These are phyloP conservation scores for Daedaleopsis sinensis DNA, from an alignment of 768 basidiomycete species.

Conservation along the genomic window DNA sequence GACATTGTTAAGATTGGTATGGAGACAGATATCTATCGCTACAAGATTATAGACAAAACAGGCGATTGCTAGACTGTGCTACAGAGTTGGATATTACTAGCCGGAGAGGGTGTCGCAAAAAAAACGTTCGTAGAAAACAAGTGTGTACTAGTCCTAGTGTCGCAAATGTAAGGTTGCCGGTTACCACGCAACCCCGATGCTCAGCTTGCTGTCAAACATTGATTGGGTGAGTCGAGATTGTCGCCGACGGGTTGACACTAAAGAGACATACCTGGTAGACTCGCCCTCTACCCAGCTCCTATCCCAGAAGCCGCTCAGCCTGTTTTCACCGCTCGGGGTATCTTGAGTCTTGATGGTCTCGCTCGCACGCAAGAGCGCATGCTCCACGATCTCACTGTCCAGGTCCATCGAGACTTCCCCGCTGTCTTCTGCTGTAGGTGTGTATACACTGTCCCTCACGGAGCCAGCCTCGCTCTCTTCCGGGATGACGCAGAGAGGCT, in stretches of 20 bases:
- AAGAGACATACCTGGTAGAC: constrained; percentile 13
- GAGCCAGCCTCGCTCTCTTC: constrained; percentile 30
- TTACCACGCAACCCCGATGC: constrained; percentile 17
- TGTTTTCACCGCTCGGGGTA: neutral
- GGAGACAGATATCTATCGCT: neutral
- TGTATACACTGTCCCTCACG: neutral
- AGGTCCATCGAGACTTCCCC: neutral
- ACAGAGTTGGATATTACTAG: no score
- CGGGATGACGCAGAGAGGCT: constrained; percentile 28
- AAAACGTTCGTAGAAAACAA: neutral
- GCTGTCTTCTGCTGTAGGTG: no score
- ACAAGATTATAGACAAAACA: neutral
- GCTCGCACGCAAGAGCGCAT: neutral
- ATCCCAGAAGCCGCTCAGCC: constrained; percentile 1
- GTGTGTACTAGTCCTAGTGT: no score
- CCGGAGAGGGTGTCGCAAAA: neutral
- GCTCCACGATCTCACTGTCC: neutral
- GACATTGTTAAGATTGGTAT: neutral
- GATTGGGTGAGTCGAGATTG: neutral
- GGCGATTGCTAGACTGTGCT: neutral
- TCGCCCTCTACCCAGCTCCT: constrained; percentile 22
- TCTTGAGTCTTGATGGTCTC: neutral
- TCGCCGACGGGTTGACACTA: neutral
- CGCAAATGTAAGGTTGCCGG: neutral
- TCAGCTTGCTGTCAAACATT: neutral